A percentile compares a stretch with the other conserved stretches of the same genome.
Conservation (phyloP, 495 filamentous ascomycete species). For the Podospora tetraspora region DNA sequence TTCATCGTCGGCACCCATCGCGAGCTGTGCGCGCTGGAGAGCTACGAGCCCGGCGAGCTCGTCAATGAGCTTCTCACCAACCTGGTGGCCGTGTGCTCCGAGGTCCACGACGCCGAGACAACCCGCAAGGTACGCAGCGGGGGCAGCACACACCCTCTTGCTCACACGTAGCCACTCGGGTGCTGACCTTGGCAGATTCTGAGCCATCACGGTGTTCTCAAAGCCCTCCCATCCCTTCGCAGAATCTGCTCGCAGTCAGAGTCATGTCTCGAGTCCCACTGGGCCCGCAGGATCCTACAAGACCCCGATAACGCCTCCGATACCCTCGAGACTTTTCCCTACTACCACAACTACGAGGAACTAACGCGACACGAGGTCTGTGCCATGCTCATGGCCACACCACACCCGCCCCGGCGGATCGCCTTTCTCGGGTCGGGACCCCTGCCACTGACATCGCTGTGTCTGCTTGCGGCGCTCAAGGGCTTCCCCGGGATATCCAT, state of each 20-base stretch:
- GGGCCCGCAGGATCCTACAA: slow-evolving; percentile 17
- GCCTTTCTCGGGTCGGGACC: slow-evolving; percentile 33
- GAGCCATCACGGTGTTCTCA: neutral
- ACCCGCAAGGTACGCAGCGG: neutral
- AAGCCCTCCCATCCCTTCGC: neutral
- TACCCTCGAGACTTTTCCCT: slow-evolving; percentile 23
- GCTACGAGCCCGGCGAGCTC: neutral
- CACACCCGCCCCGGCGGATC: slow-evolving; percentile 15
- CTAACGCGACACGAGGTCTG: slow-evolving; percentile 28
- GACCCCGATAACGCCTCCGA: slow-evolving; percentile 12
- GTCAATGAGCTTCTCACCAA: neutral
- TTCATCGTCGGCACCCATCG: neutral
- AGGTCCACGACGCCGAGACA: neutral
- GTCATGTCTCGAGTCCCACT: slow-evolving; percentile 14
- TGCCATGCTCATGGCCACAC: slow-evolving; percentile 22
- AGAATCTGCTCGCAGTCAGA: neutral
- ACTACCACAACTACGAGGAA: slow-evolving; percentile 31
- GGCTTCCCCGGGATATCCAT: neutral
- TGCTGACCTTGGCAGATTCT: neutral
- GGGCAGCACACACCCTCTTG: neutral
- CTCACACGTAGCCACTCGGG: neutral
- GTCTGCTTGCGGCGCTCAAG: slow-evolving; percentile 22
- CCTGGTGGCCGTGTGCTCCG: neutral
- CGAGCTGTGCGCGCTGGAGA: neutral
- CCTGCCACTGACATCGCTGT: slow-evolving; percentile 27